Evolutionary conservation across 108 stramenopile species (phyloP), one percentile per base, ranked within the genome.

Genomic region (Cyclotella atomus): DNA sequence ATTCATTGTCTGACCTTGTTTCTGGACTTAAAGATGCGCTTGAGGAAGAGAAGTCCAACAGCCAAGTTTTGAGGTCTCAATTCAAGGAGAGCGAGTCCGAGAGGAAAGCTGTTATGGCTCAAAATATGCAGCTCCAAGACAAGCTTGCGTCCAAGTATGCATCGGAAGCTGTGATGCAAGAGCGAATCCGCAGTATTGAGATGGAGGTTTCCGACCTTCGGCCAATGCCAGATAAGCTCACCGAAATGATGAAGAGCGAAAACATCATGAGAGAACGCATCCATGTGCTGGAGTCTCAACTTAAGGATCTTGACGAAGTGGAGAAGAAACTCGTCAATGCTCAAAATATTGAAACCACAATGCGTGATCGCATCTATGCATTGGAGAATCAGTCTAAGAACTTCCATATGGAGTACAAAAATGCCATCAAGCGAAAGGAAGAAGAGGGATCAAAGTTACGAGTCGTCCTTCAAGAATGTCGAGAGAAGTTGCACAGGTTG

Each of bases 11-110:
- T 46, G 65, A 78, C 12, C 55, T 78, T 10, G 70, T 78, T 25
- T 41, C 63, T 20, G 64, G 53, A 41, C 57, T 78, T 17, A 78
- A 78, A 52, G 33, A 32, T 16, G 55, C 77, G 36, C 56, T 78
- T 7, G 77, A 65, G 41, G 65, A 53, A 14, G 77, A 78, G 44
- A 71, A 78, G 47, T 44, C 43, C 5, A 78, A 67, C 46, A 44
- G 63, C 6, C 50, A 66, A 49, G 54, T 78, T 24, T 55, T 78
- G 2, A 33, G 50, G 27, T 70, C 70, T 47, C 77, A 78, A 43
- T 78, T 78, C 56, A 66, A 65, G 32, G 55, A 65, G 20, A 78
- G 77, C 43, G 77, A 78, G 47, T 53, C 50, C 25, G 70, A 78
- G 20, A 56, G 77, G 47, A 71, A 67, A 54, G 43, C 64, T 21